A percentile compares a stretch with the other conserved stretches of the same genome.
Conservation (phyloP, 331 rosid genomes). For the Malus hybrid region DNA sequence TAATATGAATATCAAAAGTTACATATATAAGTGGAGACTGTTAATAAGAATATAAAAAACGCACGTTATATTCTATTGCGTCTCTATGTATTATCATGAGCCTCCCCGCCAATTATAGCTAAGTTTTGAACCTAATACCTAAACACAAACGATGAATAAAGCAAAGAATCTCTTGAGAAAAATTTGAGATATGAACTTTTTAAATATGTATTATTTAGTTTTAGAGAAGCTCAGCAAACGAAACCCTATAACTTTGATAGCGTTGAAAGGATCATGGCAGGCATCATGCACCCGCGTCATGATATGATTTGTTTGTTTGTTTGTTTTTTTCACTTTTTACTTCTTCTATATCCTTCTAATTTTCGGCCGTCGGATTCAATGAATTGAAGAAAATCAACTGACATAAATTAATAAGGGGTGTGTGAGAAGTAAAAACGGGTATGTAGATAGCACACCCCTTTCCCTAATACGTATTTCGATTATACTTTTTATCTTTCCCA, state of each 20-base stretch:
- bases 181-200: no score
- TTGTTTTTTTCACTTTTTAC: no score
- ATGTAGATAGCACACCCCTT: not conserved
- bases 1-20: no score
- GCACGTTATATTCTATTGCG: not conserved
- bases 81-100: not conserved
- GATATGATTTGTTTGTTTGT: no score
- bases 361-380: no score
- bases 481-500: not conserved
- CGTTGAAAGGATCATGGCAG: conserved; percentile 1
- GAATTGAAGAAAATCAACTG: no score
- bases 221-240: conserved; percentile 1
- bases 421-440: no score
- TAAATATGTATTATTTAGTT: not conserved
- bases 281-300: not conserved
- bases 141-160: no score
- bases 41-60: not conserved
- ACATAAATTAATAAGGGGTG: no score
- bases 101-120: not conserved
- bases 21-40: not conserved
- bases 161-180: not conserved
- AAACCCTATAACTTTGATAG: not conserved
- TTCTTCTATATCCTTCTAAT: no score
- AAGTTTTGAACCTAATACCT: no score
- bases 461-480: not conserved